phyloP scores from a whole-genome alignment of 805 yeast genomes.

The Komagataella phaffii region DNA sequence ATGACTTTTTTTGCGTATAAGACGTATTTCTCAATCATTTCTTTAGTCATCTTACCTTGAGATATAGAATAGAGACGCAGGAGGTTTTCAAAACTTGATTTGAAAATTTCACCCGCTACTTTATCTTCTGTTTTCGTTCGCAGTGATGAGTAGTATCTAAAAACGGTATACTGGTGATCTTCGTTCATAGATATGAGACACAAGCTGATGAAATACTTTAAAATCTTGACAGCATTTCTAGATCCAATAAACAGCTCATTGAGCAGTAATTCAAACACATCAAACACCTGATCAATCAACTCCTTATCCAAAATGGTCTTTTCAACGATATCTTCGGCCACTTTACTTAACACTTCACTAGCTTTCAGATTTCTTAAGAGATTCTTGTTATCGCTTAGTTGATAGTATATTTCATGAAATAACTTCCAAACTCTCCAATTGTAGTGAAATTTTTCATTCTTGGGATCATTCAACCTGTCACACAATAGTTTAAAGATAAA shows the following conservation, averaged over 20 bases:
- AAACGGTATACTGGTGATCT: background rate
- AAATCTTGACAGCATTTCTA: background rate
- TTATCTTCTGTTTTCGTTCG: background rate
- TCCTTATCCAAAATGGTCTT: background rate
- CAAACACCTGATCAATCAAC: background rate
- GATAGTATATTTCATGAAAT: conserved; percentile 20
- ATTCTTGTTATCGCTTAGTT: conserved; percentile 4
- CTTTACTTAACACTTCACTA: background rate
- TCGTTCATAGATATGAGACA: background rate
- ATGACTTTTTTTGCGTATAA: background rate
- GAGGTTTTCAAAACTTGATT: background rate
- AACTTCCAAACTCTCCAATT: conserved; percentile 35
- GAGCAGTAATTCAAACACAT: background rate
- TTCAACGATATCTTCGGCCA: background rate
- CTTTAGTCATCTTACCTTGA: background rate
- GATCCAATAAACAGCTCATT: background rate
- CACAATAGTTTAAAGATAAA: conserved; percentile 48
- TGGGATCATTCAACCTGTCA: conserved; percentile 35
- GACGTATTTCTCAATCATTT: background rate
- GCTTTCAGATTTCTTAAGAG: background rate
- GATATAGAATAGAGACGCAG: background rate
- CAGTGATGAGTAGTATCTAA: background rate
- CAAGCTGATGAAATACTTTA: background rate
- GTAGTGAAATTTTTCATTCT: conserved; percentile 24
- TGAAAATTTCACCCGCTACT: background rate